Conservation (phyloP, 225 moss, liverwort and hornwort genomes). For the Asterella californica region DNA sequence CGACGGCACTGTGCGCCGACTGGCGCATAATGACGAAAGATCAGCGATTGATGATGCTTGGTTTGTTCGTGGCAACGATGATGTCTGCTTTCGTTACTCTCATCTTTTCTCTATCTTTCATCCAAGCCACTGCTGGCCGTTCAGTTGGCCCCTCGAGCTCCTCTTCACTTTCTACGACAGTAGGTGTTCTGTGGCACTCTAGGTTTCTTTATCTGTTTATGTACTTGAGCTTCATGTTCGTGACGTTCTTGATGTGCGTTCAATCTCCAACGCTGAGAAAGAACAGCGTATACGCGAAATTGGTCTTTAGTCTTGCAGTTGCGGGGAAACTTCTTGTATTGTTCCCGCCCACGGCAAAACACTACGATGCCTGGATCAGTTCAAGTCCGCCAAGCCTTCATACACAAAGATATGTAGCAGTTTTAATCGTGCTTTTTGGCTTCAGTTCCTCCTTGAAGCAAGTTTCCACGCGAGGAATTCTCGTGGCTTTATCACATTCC, state of each 20-base stretch:
- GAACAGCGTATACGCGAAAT: neutral
- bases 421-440: neutral
- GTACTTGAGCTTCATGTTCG: conserved; percentile 13
- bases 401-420: neutral
- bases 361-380: conserved; percentile 4
- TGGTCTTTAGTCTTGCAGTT: neutral
- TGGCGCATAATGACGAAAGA: conserved; percentile 19
- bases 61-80: conserved; percentile 6
- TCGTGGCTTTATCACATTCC: neutral
- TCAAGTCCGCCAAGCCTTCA: neutral
- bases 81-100: conserved; percentile 10
- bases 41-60: conserved; percentile 15
- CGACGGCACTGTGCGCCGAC: conserved; percentile 6
- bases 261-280: conserved; percentile 3
- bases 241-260: conserved; percentile 13
- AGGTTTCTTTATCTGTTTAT: conserved; percentile 12
- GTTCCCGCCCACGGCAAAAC: conserved; percentile 2
- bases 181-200: conserved; percentile 2
- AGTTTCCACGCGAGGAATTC: neutral
- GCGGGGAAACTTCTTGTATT: neutral
- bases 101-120: conserved; percentile 12
- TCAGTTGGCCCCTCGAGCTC: neutral
- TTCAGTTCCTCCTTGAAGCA: neutral
- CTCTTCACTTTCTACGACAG: neutral
- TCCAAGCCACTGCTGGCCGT: neutral